Evolutionary conservation across 768 basidiomycete genomes (phyloP).

Genomic region (Auriscalpium vulgare): DNA sequence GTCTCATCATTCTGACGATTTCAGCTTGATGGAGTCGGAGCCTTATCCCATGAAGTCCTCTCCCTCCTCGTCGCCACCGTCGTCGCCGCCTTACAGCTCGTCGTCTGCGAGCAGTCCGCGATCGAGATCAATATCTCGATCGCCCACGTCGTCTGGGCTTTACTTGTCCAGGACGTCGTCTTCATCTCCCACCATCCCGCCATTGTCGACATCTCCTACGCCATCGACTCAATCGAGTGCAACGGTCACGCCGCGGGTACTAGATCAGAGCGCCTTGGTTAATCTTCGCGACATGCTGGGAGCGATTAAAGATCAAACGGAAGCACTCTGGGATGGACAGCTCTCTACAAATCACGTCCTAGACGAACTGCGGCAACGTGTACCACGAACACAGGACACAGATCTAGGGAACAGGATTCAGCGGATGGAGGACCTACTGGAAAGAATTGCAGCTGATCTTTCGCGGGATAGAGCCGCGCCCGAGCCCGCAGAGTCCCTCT

Average conservation of each 20-base stretch:
- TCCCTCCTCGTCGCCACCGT: constrained; percentile 27
- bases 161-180: constrained; percentile 32
- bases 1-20: constrained; percentile 72
- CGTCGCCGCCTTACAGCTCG: constrained; percentile 21
- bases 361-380: constrained; percentile 46
- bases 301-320: constrained; percentile 50
- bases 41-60: constrained; percentile 22
- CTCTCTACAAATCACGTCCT: constrained; percentile 48
- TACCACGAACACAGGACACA: constrained; percentile 30
- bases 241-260: constrained; percentile 25
- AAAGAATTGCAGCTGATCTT: constrained; percentile 3
- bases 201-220: constrained; percentile 28
- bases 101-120: constrained; percentile 4
- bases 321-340: constrained; percentile 58
- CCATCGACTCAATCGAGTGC: constrained; percentile 29
- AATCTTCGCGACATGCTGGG: constrained; percentile 47
- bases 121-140: constrained; percentile 6
- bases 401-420: constrained; percentile 16
- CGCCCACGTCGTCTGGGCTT: constrained; percentile 20
- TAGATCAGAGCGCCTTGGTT: constrained; percentile 30
- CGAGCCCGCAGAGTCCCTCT: constrained; percentile 24
- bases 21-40: constrained; percentile 35
- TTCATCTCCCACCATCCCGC: constrained; percentile 2
- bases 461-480: constrained; percentile 10
- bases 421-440: constrained; percentile 13